These are phyloP conservation scores for Tetramitus jugosus DNA, from an alignment of 208 protist species.

Conservation along the genomic window DNA sequence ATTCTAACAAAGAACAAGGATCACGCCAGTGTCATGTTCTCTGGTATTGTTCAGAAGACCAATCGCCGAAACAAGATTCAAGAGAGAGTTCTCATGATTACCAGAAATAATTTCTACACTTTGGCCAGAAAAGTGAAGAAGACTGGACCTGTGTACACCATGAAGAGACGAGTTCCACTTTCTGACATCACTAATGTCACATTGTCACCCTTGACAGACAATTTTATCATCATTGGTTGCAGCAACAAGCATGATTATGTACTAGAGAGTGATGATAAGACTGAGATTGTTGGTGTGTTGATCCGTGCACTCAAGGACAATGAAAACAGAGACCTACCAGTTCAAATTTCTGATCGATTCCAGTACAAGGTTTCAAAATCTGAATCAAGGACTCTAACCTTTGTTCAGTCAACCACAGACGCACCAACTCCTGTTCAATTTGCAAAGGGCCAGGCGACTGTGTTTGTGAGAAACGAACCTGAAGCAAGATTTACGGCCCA, in stretches of 20 bases:
- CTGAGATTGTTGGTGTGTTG: not conserved
- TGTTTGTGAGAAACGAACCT: no score
- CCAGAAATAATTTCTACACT: not conserved
- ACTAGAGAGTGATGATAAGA: not conserved
- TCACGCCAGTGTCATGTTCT: not conserved
- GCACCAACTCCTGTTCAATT: not conserved
- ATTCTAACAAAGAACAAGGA: not conserved
- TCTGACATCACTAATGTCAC: not conserved
- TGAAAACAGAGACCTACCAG: not conserved
- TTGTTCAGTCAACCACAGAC: not conserved
- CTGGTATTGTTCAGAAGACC: not conserved
- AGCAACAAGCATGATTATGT: not conserved
- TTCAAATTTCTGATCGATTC: not conserved
- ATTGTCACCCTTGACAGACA: not conserved
- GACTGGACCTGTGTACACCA: not conserved
- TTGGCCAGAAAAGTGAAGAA: not conserved
- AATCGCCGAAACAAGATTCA: not conserved
- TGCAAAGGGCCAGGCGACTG: not conserved
- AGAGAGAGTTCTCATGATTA: not conserved
- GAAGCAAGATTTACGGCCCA: no score
- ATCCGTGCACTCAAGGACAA: not conserved
- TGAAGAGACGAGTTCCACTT: not conserved
- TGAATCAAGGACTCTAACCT: not conserved
- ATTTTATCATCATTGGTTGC: not conserved
- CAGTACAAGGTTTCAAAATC: not conserved